Evolutionary conservation across 228 moss, liverwort and hornwort species (phyloP).

Genomic region (Sphagnum magellanicum): DNA sequence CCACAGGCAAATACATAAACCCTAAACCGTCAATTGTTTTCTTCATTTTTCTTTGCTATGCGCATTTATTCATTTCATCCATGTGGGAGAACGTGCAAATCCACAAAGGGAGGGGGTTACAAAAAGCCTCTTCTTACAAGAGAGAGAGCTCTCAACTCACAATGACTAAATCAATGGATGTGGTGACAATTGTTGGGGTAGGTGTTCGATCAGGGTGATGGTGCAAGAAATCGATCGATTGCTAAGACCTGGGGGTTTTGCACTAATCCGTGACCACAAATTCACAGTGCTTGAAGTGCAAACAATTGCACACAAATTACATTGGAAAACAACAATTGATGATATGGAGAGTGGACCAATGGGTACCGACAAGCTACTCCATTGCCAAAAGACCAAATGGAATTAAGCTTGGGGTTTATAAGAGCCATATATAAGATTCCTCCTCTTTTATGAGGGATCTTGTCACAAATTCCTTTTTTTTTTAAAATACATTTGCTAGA

Average conservation of each 20-base stretch:
- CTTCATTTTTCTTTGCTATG: too few species aligned
- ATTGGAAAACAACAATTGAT: slow-evolving; percentile 64
- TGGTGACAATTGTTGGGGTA: slow-evolving; percentile 6
- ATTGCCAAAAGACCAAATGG: slow-evolving; percentile 82
- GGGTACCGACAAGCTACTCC: slow-evolving; percentile 68
- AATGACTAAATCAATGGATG: too few species aligned
- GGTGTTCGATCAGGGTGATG: slow-evolving; percentile 50
- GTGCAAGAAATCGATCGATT: slow-evolving; percentile 73
- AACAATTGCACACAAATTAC: slow-evolving; percentile 29
- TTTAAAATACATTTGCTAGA: too few species aligned
- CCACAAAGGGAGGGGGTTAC: too few species aligned
- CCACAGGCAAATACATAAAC: slow-evolving; percentile 27
- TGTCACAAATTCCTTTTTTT: too few species aligned
- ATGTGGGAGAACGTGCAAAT: too few species aligned
- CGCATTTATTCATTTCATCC: too few species aligned
- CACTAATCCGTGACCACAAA: slow-evolving; percentile 59
- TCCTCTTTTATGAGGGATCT: too few species aligned
- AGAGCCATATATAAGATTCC: too few species aligned
- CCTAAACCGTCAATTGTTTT: too few species aligned
- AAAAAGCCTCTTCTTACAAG: too few species aligned
- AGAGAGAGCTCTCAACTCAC: too few species aligned
- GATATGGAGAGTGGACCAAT: slow-evolving; percentile 73
- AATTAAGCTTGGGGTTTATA: not conserved
- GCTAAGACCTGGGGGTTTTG: slow-evolving; percentile 80
- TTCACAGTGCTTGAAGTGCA: slow-evolving; percentile 27